Conservation (phyloP, 441 rosid species). For the Pelargonium fulgidum region DNA sequence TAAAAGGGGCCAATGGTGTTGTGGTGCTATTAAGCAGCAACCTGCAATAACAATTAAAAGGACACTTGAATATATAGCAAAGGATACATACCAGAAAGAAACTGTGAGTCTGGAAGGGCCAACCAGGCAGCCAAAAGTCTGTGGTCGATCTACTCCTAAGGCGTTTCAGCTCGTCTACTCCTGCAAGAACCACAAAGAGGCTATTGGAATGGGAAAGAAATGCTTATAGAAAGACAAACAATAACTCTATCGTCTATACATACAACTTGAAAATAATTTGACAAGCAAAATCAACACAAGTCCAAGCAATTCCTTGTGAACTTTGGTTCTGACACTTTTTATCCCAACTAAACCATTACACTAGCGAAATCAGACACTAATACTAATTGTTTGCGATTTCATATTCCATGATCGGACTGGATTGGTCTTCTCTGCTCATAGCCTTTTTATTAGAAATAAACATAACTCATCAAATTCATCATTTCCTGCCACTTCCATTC, state of each 20-base stretch:
- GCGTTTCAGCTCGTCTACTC: neutral
- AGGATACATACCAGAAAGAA: neutral
- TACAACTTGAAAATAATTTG: neutral
- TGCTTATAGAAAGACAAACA: neutral
- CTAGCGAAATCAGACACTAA: neutral
- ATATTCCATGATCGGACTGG: neutral
- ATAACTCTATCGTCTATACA: neutral
- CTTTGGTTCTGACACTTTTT: neutral
- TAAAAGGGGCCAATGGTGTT: neutral
- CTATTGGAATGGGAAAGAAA: constrained; percentile 7
- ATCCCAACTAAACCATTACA: neutral
- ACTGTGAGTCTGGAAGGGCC: neutral
- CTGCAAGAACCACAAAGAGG: neutral
- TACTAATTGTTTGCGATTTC: neutral
- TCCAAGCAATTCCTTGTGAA: neutral
- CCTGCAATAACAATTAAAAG: neutral
- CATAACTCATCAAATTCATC: neutral
- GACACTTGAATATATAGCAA: neutral
- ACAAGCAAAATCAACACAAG: neutral
- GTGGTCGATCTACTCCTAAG: no score
- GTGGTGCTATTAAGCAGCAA: neutral
- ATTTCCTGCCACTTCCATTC: neutral
- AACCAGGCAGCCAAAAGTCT: neutral
- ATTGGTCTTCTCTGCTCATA: neutral
- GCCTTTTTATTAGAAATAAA: neutral